These are phyloP conservation scores for Nadsonia commutata DNA, from an alignment of 1,139 yeast genomes.

Conservation along the genomic window DNA sequence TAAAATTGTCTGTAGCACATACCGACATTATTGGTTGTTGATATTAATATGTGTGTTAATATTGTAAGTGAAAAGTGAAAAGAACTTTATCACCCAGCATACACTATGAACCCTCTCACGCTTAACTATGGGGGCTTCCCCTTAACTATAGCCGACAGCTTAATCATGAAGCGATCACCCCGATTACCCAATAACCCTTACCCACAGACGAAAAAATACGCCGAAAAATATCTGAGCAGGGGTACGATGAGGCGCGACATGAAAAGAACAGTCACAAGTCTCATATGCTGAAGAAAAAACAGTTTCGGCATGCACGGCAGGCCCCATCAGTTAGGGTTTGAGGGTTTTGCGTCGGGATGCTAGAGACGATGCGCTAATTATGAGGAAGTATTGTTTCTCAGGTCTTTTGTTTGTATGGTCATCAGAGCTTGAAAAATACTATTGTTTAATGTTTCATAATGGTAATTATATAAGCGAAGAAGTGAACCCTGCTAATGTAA, in stretches of 20 bases:
- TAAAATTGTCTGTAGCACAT: not conserved
- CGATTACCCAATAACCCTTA: not conserved
- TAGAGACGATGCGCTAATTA: no score
- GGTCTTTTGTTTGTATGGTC: no score
- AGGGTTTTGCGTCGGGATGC: no score
- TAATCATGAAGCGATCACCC: not conserved
- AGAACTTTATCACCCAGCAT: not conserved
- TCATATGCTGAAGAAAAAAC: not conserved
- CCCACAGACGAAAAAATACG: not conserved
- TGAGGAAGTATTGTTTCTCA: no score
- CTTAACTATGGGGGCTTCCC: not conserved
- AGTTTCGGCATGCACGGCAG: no score
- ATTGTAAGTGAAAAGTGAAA: not conserved
- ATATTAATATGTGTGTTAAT: not conserved
- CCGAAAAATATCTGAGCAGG: not conserved
- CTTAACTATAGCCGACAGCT: no score
- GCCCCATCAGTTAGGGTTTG: no score
- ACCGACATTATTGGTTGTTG: conserved; percentile 1
- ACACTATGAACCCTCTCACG: not conserved
- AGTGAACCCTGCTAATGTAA: no score
- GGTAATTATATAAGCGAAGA: no score
- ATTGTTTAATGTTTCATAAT: no score
- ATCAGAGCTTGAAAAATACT: no score
- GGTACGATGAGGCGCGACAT: not conserved
- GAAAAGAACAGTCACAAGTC: not conserved